Evolutionary conservation across 805 yeast genomes (phyloP).

Genomic region (Kodamaea sagamina): DNA sequence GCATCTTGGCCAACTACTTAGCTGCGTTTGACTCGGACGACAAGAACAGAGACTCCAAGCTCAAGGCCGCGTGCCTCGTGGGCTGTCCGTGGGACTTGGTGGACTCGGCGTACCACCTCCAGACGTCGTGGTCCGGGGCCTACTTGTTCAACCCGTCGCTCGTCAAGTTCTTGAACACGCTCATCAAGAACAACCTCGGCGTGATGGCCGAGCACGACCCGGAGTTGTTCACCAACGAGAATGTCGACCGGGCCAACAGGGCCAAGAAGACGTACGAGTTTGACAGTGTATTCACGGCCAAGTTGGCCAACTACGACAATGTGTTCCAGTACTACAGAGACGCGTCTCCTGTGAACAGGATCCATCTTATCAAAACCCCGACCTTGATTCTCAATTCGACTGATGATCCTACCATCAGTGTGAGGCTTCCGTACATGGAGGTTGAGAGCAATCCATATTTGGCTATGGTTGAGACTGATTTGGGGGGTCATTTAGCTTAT

Average conservation of each 20-base stretch:
- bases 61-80: constrained; percentile 53
- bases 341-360: constrained; percentile 58
- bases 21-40: constrained; percentile 50
- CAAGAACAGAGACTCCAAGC: constrained; percentile 32
- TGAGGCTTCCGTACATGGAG: constrained; percentile 53
- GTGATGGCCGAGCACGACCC: constrained; percentile 32
- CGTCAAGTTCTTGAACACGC: constrained; percentile 31
- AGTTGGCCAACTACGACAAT: constrained; percentile 62
- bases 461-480: constrained; percentile 56
- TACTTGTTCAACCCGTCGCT: constrained; percentile 38
- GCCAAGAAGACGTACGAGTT: constrained; percentile 51
- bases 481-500: constrained; percentile 88
- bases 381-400: constrained; percentile 59
- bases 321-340: constrained; percentile 65
- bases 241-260: constrained; percentile 16
- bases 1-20: constrained; percentile 67
- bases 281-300: constrained; percentile 66
- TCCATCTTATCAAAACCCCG: constrained; percentile 61
- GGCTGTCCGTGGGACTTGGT: constrained; percentile 79
- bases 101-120: constrained; percentile 48
- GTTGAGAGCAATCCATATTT: constrained; percentile 59
- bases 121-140: constrained; percentile 35
- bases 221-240: constrained; percentile 28
- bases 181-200: constrained; percentile 38
- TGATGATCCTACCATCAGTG: constrained; percentile 77